Percentiles rank a stretch among this genome's conserved stretches.
phyloP scores from a whole-genome alignment of 306 rosid genomes.

The Lablab purpureus region DNA sequence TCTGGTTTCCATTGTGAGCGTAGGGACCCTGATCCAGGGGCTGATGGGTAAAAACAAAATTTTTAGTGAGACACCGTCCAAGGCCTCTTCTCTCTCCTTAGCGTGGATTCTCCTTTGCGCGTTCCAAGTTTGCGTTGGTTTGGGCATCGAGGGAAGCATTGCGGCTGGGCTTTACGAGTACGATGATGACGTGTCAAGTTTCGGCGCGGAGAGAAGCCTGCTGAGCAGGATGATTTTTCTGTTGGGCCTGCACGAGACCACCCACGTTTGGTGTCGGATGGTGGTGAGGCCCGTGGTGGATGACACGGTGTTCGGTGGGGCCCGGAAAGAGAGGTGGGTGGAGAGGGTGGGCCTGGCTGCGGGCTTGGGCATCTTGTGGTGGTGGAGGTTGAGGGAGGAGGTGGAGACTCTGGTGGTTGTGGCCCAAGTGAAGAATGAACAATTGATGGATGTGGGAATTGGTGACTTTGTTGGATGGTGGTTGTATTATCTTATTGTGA shows the following conservation, averaged over 20 bases:
- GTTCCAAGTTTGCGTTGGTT: slow-evolving; percentile 74
- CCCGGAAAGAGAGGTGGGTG: slow-evolving; percentile 64
- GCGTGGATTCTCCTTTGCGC: slow-evolving; percentile 78
- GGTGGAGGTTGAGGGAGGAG: slow-evolving; percentile 86
- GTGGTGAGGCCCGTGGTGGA: slow-evolving; percentile 96
- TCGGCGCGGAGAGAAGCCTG: slow-evolving; percentile 49
- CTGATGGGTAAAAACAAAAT: slow-evolving; percentile 59
- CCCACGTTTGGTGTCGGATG: slow-evolving; percentile 68
- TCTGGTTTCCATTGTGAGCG: slow-evolving; percentile 60
- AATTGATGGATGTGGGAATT: slow-evolving; percentile 55
- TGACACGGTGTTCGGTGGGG: slow-evolving; percentile 70
- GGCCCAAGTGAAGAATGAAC: slow-evolving; percentile 59
- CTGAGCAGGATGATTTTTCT: slow-evolving; percentile 65
- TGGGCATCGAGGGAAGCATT: slow-evolving; percentile 71
- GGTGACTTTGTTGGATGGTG: slow-evolving; percentile 79
- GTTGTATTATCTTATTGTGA: slow-evolving; percentile 79
- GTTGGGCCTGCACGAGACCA: slow-evolving; percentile 84
- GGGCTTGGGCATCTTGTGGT: slow-evolving; percentile 75
- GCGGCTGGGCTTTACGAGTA: slow-evolving; percentile 46
- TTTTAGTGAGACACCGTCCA: slow-evolving; percentile 3
- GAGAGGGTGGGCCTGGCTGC: slow-evolving; percentile 66
- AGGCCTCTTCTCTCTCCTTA: background rate
- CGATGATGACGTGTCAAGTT: slow-evolving; percentile 29
- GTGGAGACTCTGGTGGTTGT: slow-evolving; percentile 72
- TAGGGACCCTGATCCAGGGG: slow-evolving; percentile 61